These are phyloP conservation scores for Ogataea allantospora DNA, from an alignment of 805 yeast species.

Conservation along the genomic window DNA sequence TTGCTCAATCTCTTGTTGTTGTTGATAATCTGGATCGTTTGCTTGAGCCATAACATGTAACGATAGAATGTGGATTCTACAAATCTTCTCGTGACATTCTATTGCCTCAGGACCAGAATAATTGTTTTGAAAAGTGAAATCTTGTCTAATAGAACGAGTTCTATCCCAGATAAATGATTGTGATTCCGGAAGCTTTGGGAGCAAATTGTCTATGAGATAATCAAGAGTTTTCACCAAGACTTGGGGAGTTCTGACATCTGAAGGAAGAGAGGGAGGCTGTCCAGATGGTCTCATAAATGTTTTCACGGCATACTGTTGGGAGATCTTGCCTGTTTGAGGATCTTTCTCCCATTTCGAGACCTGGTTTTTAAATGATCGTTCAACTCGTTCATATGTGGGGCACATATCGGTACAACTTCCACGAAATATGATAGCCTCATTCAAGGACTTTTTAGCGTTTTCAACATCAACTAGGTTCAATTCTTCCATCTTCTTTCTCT, in stretches of 20 bases:
- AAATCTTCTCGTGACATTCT: slow-evolving; percentile 88
- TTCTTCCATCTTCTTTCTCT: slow-evolving; percentile 74
- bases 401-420: slow-evolving; percentile 96
- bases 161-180: slow-evolving; percentile 97
- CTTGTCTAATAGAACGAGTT: slow-evolving; percentile 94
- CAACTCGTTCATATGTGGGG: slow-evolving; percentile 86
- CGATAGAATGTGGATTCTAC: slow-evolving; percentile 78
- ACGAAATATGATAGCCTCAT: slow-evolving; percentile 80
- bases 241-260: slow-evolving; percentile 94
- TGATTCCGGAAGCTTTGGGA: slow-evolving; percentile 72
- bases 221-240: slow-evolving; percentile 64
- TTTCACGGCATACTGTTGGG: slow-evolving; percentile 67
- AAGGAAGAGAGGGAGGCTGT: slow-evolving; percentile 95
- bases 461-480: slow-evolving; percentile 85
- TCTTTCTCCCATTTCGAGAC: slow-evolving; percentile 77
- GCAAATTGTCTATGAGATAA: slow-evolving; percentile 62
- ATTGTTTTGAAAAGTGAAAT: slow-evolving; percentile 93
- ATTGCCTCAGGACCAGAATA: slow-evolving; percentile 91
- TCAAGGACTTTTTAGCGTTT: slow-evolving; percentile 75
- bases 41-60: slow-evolving; percentile 83
- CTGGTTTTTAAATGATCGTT: slow-evolving; percentile 84
- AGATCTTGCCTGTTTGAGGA: slow-evolving; percentile 54
- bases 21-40: slow-evolving; percentile 67
- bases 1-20: slow-evolving; percentile 95
- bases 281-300: slow-evolving; percentile 98